Evolutionary conservation across 495 filamentous ascomycete genomes (phyloP).

Genomic region (Aspergillus olivimuriae): DNA sequence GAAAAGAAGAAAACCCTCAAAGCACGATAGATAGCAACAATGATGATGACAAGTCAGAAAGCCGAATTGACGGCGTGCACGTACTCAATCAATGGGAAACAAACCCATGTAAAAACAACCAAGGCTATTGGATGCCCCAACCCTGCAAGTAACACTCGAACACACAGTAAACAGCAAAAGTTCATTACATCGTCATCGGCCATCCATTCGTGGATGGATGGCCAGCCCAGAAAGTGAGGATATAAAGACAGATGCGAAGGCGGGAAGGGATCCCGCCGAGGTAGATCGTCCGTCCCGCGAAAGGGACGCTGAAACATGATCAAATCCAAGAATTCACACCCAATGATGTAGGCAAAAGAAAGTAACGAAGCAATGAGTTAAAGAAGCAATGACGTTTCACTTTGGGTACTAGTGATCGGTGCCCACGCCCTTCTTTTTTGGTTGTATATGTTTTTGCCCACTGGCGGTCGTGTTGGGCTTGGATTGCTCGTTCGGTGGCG

Average conservation of each 20-base stretch:
- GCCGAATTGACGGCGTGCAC: not conserved
- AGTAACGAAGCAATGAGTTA: no score
- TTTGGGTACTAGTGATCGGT: slow-evolving; percentile 29
- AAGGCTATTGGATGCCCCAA: slow-evolving; percentile 17
- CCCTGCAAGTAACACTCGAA: slow-evolving; percentile 4
- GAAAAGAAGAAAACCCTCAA: no score
- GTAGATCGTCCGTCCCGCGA: no score
- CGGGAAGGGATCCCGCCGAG: no score
- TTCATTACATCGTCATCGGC: slow-evolving; percentile 24
- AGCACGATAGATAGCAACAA: no score
- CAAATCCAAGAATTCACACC: no score
- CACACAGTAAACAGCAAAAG: slow-evolving; percentile 6
- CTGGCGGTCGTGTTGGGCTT: slow-evolving; percentile 17
- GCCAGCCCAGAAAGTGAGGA: not conserved
- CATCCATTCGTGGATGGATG: slow-evolving; percentile 11
- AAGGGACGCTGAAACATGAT: no score
- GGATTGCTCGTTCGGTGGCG: no score
- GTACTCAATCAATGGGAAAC: not conserved
- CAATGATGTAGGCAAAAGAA: slow-evolving; percentile 2
- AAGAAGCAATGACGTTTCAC: slow-evolving; percentile 14
- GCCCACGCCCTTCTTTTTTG: slow-evolving; percentile 44
- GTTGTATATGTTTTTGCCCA: slow-evolving; percentile 42
- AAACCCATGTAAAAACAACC: not conserved
- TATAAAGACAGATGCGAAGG: slow-evolving; percentile 11
- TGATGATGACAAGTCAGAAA: no score